Base-by-base conservation (phyloP, 345 rosid genomes). In the Pistacia vera region DNA sequence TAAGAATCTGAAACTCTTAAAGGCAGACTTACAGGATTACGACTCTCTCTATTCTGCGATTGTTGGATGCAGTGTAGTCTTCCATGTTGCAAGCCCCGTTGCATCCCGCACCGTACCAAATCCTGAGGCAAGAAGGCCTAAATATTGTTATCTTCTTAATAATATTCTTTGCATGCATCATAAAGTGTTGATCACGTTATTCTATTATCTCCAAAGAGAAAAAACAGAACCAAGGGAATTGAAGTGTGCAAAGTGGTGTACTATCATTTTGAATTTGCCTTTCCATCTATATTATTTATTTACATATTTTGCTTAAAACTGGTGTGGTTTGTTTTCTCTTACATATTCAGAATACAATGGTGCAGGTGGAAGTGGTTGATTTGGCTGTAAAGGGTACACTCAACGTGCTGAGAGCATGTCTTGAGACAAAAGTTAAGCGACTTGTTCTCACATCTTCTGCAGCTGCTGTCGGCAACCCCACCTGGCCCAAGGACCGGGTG, bases 1-100 rank as follows among this genome's bases (percentile, higher is more conserved):
- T 3, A 84, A 87, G 46, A 89, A 89, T 54, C 86, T 94, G 71
- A 87, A 82, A 81, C 93, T 88, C 61, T 83, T 87, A 71, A 78
- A 89, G 83, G 95, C 92, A 28, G 97, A 89, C 46, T 64, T 92
- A 77, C 58, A 89, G 55, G 90, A 90, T 81, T 89, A 85, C 56
- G 73, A 75, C 2, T 78, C 97, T 51, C 76, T 90, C 18, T 71
- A 5, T 48, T 68, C 78, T 12, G 94, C 93, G 0, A 81, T 89
- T 14, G 13, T 62, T 13, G 95, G 97, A 20, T 91, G 93, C 71
- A 64, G 3, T 4, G 92, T 91, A 3, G 92, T 89, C 66, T 85
- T 93, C 75, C 98, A 93, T 79, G 91, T 87, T 0, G 97, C 94
- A 65, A 79, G 82, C 33, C 95, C 94, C 0, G 91, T 94, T 81